Evolutionary conservation across 1,284 basidiomycete genomes (phyloP), one percentile per base, ranked within the genome.

Genomic region (Fomitopsis palustris): DNA sequence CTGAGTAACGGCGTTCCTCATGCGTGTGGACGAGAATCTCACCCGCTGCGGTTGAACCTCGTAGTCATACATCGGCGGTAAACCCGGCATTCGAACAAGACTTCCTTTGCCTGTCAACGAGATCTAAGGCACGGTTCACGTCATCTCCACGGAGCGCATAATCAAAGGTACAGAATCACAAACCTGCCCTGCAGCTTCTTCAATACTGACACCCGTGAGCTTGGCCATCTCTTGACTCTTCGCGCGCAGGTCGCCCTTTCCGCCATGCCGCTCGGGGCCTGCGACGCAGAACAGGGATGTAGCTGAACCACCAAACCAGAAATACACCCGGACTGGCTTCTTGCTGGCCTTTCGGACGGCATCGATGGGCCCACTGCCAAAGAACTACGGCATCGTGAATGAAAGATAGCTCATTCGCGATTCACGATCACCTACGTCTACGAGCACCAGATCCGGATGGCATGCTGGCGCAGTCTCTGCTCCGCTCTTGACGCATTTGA

Each of bases 61-160:
- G 21, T 55, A 55, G 29, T 55, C 54, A 33, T 55, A 55, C 54
- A 55, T 55, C 41, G 49, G 49, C 49, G 49, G 49, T 19, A 52
- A 17, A 10, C 49, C 49, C 35, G 49, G 49, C 49, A 52, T 33
- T 19, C 29, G 54, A 16, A 55, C 21, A 39, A 41, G 54, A 19
- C 29, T 23, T 3, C 39, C 54, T 31, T 43, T 55, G 2, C 54
- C 54, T 3, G 12, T 33, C 17, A 55, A 17, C 0, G 31, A 31
- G 5, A 55, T 55, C 54, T 55, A 23, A 9, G n/a, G 17, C 14
- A 29, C 14, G 38, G 19, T 2, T 29, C 42, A 14, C 7, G 17
- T 41, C 14, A 55, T 8, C 8, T 31, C 8, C 12, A 17, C 25
- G 25, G n/a, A 31, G n/a, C 53, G 7, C 53, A 41, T 21, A 27